Percentiles rank a stretch among this genome's conserved stretches.
Conservation (phyloP, 1,284 basidiomycete genomes). For the Prillingera fragicola region DNA sequence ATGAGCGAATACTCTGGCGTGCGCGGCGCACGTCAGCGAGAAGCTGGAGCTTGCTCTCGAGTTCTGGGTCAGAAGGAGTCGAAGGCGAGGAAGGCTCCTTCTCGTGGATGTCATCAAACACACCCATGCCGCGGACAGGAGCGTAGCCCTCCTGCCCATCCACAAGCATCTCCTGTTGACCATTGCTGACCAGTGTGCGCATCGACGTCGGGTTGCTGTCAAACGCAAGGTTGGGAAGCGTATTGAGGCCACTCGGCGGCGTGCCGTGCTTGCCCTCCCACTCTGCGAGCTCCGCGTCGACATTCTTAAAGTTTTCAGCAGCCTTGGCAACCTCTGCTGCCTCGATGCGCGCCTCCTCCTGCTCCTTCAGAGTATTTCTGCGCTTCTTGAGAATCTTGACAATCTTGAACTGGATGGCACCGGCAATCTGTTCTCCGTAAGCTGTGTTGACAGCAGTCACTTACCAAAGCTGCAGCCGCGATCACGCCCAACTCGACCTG, state of each 20-base stretch:
- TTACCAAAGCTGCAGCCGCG: slow-evolving; percentile 56
- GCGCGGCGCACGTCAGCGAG: slow-evolving; percentile 42
- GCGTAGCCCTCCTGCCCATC: neutral
- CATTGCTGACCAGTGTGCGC: neutral
- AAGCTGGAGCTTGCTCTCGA: slow-evolving; percentile 36
- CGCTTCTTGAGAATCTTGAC: slow-evolving; percentile 71
- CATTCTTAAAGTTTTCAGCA: slow-evolving; percentile 62
- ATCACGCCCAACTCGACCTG: slow-evolving; percentile 87
- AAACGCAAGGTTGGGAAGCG: slow-evolving; percentile 24
- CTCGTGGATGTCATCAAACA: slow-evolving; percentile 10
- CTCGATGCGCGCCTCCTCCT: slow-evolving; percentile 67
- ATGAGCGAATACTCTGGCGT: slow-evolving; percentile 34
- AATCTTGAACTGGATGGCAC: slow-evolving; percentile 82
- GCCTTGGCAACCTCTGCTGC: slow-evolving; percentile 70
- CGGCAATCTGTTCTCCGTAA: slow-evolving; percentile 56
- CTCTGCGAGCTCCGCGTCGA: slow-evolving; percentile 66
- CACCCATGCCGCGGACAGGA: slow-evolving; percentile 12
- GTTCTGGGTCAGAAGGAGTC: slow-evolving; percentile 23
- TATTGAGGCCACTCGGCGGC: too few relatives aligned
- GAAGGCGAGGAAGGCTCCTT: neutral
- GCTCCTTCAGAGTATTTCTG: slow-evolving; percentile 64
- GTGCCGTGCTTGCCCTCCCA: slow-evolving; percentile 81
- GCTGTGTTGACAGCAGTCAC: slow-evolving; percentile 7
- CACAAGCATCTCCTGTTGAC: neutral
- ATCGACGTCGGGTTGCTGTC: slow-evolving; percentile 6